Evolutionary conservation across 345 rosid species (phyloP).

Genomic region (Nasturtium officinale): DNA sequence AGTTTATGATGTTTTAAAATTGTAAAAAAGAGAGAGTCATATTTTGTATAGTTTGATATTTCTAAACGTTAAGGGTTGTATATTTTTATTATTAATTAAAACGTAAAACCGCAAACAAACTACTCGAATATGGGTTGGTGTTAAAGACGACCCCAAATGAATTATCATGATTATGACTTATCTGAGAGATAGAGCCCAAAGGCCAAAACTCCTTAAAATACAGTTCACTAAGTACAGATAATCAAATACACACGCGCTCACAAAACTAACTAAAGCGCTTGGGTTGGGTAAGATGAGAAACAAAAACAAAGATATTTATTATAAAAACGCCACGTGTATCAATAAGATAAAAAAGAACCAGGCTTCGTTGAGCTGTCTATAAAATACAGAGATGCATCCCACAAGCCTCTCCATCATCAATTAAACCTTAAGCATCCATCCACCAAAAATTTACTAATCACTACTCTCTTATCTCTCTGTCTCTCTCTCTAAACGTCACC

Average conservation of each 20-base stretch:
- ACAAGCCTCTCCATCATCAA: constrained; percentile 27
- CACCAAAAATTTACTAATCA: too few relatives aligned
- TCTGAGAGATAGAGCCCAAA: neutral
- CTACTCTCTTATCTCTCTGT: constrained; percentile 27
- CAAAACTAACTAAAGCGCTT: neutral
- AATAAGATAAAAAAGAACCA: neutral
- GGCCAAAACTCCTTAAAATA: constrained; percentile 2
- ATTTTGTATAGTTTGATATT: neutral
- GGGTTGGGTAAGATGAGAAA: neutral
- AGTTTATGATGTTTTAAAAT: neutral
- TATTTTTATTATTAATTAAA: neutral
- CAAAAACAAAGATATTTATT: neutral
- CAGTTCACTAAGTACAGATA: constrained; percentile 17
- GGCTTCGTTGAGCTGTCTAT: constrained; percentile 40
- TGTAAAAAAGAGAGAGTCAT: neutral
- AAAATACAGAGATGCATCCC: constrained; percentile 32
- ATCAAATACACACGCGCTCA: neutral
- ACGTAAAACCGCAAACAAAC: neutral
- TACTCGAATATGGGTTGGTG: neutral
- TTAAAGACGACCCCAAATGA: neutral
- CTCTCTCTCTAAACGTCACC: constrained; percentile 15
- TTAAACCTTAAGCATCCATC: neutral
- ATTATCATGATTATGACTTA: neutral
- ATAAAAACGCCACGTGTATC: constrained; percentile 29
- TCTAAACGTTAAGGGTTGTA: neutral